These are phyloP conservation scores for Macadamia integrifolia DNA, from an alignment of 164 flowering plant genomes.

Conservation along the genomic window DNA sequence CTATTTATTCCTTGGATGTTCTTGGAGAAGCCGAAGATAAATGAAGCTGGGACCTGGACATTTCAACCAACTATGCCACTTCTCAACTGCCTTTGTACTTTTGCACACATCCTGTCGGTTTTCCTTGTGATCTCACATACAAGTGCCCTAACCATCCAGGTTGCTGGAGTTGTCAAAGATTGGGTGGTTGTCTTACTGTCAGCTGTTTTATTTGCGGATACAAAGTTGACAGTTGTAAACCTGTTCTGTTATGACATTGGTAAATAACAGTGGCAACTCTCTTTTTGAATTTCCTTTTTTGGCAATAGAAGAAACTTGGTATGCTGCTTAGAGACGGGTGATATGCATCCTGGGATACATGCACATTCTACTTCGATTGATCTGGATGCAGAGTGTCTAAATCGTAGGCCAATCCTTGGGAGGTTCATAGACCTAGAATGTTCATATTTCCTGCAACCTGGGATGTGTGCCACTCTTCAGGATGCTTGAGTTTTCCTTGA, in stretches of 20 bases:
- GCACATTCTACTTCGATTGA: neutral
- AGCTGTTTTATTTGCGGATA: constrained; percentile 88
- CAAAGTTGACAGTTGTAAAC: constrained; percentile 78
- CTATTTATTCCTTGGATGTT: constrained; percentile 95
- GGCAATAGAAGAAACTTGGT: neutral
- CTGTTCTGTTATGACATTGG: constrained; percentile 89
- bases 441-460: too few relatives aligned
- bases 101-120: constrained; percentile 96
- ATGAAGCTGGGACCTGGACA: constrained; percentile 67
- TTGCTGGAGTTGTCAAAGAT: constrained; percentile 98
- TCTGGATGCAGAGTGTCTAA: neutral
- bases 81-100: constrained; percentile 88
- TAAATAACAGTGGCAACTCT: constrained; percentile 22
- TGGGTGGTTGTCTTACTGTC: constrained; percentile 96
- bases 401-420: neutral
- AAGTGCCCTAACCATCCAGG: constrained; percentile 96
- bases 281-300: neutral
- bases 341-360: neutral
- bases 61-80: constrained; percentile 59
- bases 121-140: constrained; percentile 95
- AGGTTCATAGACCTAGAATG: neutral
- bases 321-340: neutral
- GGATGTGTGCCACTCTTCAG: too few relatives aligned
- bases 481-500: too few relatives aligned
- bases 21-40: constrained; percentile 89